Conservation (phyloP, 768 basidiomycete species). For the Suillus plorans region DNA sequence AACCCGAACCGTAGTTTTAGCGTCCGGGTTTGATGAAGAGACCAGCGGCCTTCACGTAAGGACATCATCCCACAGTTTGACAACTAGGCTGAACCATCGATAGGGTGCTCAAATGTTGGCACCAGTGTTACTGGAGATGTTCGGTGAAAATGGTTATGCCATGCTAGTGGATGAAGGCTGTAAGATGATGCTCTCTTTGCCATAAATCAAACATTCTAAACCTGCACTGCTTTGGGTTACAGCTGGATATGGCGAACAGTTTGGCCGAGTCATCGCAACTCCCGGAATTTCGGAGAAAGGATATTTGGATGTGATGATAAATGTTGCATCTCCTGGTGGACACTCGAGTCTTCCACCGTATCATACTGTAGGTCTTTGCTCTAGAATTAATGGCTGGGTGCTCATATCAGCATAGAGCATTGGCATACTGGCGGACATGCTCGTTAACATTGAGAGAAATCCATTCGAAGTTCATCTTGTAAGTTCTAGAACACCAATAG, state of each 20-base stretch:
- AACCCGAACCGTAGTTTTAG: slow-evolving; percentile 56
- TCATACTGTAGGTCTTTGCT: slow-evolving; percentile 58
- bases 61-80: not conserved
- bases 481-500: slow-evolving; percentile 12
- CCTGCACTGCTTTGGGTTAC: slow-evolving; percentile 9
- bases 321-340: slow-evolving; percentile 71
- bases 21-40: slow-evolving; percentile 81
- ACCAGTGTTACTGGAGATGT: slow-evolving; percentile 50
- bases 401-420: slow-evolving; percentile 54
- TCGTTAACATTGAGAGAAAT: slow-evolving; percentile 68
- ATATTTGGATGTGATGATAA: slow-evolving; percentile 58
- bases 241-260: slow-evolving; percentile 52
- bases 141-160: slow-evolving; percentile 71
- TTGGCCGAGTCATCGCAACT: slow-evolving; percentile 55
- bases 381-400: slow-evolving; percentile 6
- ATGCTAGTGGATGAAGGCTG: slow-evolving; percentile 90
- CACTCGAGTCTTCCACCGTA: slow-evolving; percentile 83
- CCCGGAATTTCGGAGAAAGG: slow-evolving; percentile 79
- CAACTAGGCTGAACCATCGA: not conserved
- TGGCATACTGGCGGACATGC: slow-evolving; percentile 71
- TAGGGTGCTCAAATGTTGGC: slow-evolving; percentile 58
- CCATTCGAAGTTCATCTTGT: slow-evolving; percentile 57
- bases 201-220: not conserved
- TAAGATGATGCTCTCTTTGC: slow-evolving; percentile 30
- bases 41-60: slow-evolving; percentile 48